Evolutionary conservation across 148 eudicot genomes (phyloP).

Genomic region (Heliamphora exappendiculata): DNA sequence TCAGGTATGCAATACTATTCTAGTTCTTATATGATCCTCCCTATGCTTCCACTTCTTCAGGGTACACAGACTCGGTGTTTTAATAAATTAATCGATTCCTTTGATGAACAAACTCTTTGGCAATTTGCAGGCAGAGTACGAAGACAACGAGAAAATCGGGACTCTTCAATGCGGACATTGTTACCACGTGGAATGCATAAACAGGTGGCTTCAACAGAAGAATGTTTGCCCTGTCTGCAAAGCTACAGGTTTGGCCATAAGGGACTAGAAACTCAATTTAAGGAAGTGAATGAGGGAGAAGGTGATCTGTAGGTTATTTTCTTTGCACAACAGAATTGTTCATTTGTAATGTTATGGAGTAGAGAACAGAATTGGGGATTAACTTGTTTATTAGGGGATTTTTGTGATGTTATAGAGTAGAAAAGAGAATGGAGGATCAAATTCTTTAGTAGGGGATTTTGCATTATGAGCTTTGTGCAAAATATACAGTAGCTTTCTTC

Average conservation of each 20-base stretch:
- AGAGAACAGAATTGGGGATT: no score
- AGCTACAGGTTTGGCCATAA: constrained; percentile 1
- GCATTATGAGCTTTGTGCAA: background rate
- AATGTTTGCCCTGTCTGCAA: constrained; percentile 12
- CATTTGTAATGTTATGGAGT: no score
- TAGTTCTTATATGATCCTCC: background rate
- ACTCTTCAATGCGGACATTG: constrained; percentile 7
- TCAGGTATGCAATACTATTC: background rate
- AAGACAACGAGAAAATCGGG: background rate
- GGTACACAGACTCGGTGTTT: no score
- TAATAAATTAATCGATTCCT: background rate
- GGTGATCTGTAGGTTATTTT: background rate
- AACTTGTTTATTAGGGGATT: no score
- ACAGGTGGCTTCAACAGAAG: constrained; percentile 7
- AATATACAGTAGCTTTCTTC: background rate
- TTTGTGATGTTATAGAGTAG: no score
- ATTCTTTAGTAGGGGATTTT: no score
- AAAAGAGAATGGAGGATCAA: no score
- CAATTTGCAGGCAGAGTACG: constrained; percentile 1
- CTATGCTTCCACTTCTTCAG: no score
- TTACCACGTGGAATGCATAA: constrained; percentile 8
- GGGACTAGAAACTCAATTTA: background rate
- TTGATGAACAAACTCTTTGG: background rate
- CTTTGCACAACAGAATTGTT: background rate
- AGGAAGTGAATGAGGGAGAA: background rate